A percentile compares a stretch with the other conserved stretches of the same genome.
phyloP scores from a whole-genome alignment of 257 asterid genomes.

The Petunia axillaris region DNA sequence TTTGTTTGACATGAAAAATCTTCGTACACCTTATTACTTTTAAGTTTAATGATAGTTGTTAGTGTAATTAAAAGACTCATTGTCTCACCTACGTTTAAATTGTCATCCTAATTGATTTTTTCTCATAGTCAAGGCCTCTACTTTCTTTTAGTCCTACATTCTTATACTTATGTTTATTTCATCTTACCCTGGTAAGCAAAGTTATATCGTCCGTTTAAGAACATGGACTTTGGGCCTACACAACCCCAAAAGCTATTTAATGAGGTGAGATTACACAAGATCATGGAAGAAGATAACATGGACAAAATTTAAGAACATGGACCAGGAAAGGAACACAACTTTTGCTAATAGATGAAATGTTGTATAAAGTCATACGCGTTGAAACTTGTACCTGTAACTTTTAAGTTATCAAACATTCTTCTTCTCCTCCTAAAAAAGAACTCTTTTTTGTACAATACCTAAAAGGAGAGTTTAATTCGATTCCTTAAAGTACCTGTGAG shows the following conservation, averaged over 20 bases:
- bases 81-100: not conserved
- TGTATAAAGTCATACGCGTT: slow-evolving; percentile 1
- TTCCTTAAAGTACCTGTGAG: slow-evolving; percentile 10
- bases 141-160: not conserved
- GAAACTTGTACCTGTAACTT: not conserved
- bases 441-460: not conserved
- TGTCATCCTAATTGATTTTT: not conserved
- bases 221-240: too few relatives aligned
- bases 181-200: not conserved
- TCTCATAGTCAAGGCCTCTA: not conserved
- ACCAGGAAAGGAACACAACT: slow-evolving; percentile 15
- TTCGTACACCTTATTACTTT: not conserved
- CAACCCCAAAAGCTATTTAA: too few relatives aligned
- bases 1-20: slow-evolving; percentile 3
- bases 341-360: not conserved
- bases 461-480: not conserved
- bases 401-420: not conserved
- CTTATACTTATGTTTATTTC: not conserved
- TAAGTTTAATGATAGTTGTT: not conserved
- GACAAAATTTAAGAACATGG: too few relatives aligned
- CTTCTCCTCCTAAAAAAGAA: not conserved
- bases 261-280: too few relatives aligned
- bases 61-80: slow-evolving; percentile 5
- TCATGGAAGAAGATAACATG: too few relatives aligned
- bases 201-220: not conserved